Conservation (phyloP, 768 basidiomycete genomes). For the Boletus tylopilopsis region DNA sequence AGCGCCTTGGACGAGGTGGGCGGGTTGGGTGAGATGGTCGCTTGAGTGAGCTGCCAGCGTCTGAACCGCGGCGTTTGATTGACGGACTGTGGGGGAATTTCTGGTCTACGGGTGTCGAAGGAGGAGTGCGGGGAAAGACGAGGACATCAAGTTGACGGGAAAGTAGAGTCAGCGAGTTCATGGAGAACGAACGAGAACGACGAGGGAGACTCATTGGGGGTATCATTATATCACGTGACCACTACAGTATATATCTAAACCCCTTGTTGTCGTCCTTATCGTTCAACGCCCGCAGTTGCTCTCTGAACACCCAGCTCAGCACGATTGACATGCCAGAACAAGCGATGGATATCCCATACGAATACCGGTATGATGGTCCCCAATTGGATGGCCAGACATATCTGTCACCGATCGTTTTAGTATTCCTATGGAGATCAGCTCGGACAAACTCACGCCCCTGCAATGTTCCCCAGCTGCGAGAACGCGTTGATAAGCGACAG, state of each 20-base stretch:
- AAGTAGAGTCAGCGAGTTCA: slow-evolving; percentile 82
- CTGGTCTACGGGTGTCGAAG: slow-evolving; percentile 50
- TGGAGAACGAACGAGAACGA: slow-evolving; percentile 26
- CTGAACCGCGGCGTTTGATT: slow-evolving; percentile 25
- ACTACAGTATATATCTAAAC: slow-evolving; percentile 49
- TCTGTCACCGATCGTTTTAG: slow-evolving; percentile 27
- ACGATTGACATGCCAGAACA: slow-evolving; percentile 48
- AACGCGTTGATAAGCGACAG: slow-evolving; percentile 79
- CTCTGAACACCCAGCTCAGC: slow-evolving; percentile 46
- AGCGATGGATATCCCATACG: slow-evolving; percentile 71
- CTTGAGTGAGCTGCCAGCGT: slow-evolving; percentile 33
- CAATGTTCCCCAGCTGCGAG: slow-evolving; percentile 79
- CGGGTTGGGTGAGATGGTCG: slow-evolving; percentile 39
- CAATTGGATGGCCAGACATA: slow-evolving; percentile 66
- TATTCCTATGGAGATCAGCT: background rate
- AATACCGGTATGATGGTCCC: slow-evolving; percentile 69
- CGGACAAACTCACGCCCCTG: slow-evolving; percentile 63
- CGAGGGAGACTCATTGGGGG: background rate
- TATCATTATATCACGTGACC: slow-evolving; percentile 1
- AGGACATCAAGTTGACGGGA: slow-evolving; percentile 81
- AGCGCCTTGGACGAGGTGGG: slow-evolving; percentile 46
- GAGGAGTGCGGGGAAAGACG: slow-evolving; percentile 55
- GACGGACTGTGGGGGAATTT: slow-evolving; percentile 18
- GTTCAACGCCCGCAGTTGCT: slow-evolving; percentile 43
- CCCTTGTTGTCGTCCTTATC: slow-evolving; percentile 36